Evolutionary conservation across 495 filamentous ascomycete genomes (phyloP), one percentile per base, ranked within the genome.

Genomic region (Daldinia caldariorum): DNA sequence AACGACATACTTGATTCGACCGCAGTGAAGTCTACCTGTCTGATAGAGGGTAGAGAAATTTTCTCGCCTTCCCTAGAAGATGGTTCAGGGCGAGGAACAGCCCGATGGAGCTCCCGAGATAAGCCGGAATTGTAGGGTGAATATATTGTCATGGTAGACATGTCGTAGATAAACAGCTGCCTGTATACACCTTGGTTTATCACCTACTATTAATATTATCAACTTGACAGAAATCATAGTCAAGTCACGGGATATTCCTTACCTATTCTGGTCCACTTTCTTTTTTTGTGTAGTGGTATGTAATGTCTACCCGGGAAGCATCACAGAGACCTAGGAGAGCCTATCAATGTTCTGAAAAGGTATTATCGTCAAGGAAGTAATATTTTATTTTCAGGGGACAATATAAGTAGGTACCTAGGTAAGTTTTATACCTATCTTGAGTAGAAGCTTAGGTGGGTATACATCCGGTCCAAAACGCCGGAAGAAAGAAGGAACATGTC

Each of bases 11-110:
- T 38, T 49, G 26, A 20, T 12, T 34, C 13, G 13, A 10, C 31
- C 16, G 22, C 32, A 32, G 41, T 16, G 29, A 38, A 26, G 14
- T 56, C 58, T 79, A 83, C 83, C 76, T 80, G 77, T 61, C 77
- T 76, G 29, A 85, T 83, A 13, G 83, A 76, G 20, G 83, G 83
- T 18, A 85, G 74, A 35, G 77, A 76, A 58, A 81, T 62, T n/a
- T 60, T 73, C 60, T 79, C 77, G 34, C 67, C 66, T 26, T 64
- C 59, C 54, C 73, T 70, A 37, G 63, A 41, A 18, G 62, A 63
- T 35, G 53, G 47, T 29, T 71, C 74, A 9, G 69, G 58, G 49
- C 68, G 69, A 70, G 54, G 43, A 29, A 76, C 72, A 32, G 72
- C 60, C 76, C 76, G 78, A 20, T 65, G 58, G 18, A 67, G 69